A percentile compares a stretch with the other conserved stretches of the same genome.
Conservation (phyloP, 1,284 basidiomycete species). For the Fomitopsis pinicola region DNA sequence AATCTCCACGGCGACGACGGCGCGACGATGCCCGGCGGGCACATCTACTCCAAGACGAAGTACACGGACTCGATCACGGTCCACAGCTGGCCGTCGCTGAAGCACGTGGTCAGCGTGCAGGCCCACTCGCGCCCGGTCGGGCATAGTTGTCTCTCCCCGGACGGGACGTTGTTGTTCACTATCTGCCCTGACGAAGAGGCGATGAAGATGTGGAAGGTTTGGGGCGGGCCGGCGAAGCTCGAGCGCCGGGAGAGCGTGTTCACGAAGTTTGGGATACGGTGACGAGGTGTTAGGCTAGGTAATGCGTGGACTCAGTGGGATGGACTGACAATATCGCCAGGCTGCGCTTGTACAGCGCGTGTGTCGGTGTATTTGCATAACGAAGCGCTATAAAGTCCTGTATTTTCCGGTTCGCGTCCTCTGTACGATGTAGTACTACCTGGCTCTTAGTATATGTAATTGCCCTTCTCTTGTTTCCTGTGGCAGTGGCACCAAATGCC, state of each 20-base stretch:
- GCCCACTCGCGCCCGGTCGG: slow-evolving; percentile 32
- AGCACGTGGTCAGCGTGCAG: slow-evolving; percentile 28
- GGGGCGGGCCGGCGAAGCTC: slow-evolving; percentile 25
- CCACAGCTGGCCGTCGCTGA: slow-evolving; percentile 38
- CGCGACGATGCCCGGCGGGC: not conserved
- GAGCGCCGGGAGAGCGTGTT: slow-evolving; percentile 25
- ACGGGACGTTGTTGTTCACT: slow-evolving; percentile 34
- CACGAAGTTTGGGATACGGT: slow-evolving; percentile 24
- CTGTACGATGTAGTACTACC: not conserved
- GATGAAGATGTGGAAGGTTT: slow-evolving; percentile 41
- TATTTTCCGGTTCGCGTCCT: not conserved
- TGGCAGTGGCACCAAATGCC: too few species aligned
- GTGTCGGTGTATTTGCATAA: not conserved
- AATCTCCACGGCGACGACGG: not conserved
- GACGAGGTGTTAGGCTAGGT: not conserved
- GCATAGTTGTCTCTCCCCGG: slow-evolving; percentile 32
- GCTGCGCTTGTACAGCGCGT: not conserved
- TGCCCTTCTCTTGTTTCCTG: not conserved
- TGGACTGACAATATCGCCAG: not conserved
- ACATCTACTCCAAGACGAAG: slow-evolving; percentile 24
- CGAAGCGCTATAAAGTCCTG: not conserved
- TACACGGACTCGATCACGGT: slow-evolving; percentile 47
- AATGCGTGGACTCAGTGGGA: not conserved
- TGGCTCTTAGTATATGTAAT: not conserved
- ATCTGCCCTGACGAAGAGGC: slow-evolving; percentile 35